A percentile compares a stretch with the other conserved stretches of the same genome.
Conservation (phyloP, 2,329 filamentous ascomycete species). For the Microdochium nivale region DNA sequence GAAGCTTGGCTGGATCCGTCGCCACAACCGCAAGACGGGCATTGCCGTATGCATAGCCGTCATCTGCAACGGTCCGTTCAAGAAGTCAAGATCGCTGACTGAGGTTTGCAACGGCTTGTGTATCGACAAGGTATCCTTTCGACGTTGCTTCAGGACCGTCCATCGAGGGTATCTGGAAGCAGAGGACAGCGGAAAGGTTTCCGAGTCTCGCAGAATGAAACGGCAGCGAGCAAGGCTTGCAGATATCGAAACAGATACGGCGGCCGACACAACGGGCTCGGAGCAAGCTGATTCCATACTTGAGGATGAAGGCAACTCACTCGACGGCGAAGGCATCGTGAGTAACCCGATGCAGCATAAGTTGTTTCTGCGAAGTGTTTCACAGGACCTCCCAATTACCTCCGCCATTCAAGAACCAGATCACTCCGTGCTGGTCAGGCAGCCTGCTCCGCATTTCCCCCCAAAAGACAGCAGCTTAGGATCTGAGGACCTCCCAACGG, state of each 20-base stretch:
- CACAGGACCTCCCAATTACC: too few relatives aligned
- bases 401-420: too few relatives aligned
- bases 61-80: background rate
- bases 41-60: background rate
- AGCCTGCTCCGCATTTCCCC: too few relatives aligned
- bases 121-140: background rate
- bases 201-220: background rate
- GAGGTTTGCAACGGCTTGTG: background rate
- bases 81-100: background rate
- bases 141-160: background rate
- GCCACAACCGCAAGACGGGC: background rate
- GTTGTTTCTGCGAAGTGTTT: too few relatives aligned
- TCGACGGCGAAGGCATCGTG: too few relatives aligned
- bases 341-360: too few relatives aligned
- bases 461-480: background rate
- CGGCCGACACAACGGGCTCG: background rate
- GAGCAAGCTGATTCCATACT: background rate
- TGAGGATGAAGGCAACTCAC: background rate
- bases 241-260: background rate
- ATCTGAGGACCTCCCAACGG: background rate
- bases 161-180: background rate
- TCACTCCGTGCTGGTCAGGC: too few relatives aligned
- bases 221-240: background rate
- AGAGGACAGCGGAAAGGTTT: background rate
- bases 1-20: background rate